Evolutionary conservation across 768 basidiomycete genomes (phyloP).

Genomic region (Hirschioporus abietinus): DNA sequence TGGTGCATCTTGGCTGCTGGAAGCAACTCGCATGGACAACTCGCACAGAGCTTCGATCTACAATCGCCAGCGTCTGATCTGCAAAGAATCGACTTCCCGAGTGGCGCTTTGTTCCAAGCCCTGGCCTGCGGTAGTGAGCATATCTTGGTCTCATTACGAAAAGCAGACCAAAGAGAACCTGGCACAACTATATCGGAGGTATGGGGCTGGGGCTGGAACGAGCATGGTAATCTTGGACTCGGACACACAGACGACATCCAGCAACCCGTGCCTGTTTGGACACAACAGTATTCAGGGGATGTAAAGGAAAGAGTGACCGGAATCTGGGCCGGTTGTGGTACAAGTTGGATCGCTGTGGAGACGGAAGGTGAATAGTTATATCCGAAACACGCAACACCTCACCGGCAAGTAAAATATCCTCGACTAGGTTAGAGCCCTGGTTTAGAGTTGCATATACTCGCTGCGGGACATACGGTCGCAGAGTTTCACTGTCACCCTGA

Average conservation of each 20-base stretch:
- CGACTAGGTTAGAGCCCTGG: background rate
- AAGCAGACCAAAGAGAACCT: background rate
- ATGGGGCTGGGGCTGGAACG: slow-evolving; percentile 97
- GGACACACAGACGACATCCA: slow-evolving; percentile 52
- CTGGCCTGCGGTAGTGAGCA: slow-evolving; percentile 86
- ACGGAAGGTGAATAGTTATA: background rate
- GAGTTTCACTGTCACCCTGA: too few species aligned
- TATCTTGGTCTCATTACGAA: slow-evolving; percentile 38
- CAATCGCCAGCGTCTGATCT: slow-evolving; percentile 1
- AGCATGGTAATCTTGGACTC: slow-evolving; percentile 88
- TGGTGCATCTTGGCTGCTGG: slow-evolving; percentile 43
- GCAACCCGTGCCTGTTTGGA: slow-evolving; percentile 49
- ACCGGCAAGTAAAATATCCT: background rate
- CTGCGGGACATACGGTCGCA: too few species aligned
- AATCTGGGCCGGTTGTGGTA: slow-evolving; percentile 48
- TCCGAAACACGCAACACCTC: background rate
- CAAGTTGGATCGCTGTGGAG: slow-evolving; percentile 38
- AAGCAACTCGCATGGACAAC: slow-evolving; percentile 56
- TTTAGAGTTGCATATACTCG: too few species aligned
- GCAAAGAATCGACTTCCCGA: background rate
- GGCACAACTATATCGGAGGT: slow-evolving; percentile 33
- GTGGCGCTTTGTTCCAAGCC: background rate
- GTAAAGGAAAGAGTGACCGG: slow-evolving; percentile 15
- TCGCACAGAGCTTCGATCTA: slow-evolving; percentile 36
- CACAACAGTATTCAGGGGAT: slow-evolving; percentile 5